Percentiles rank a stretch among this genome's conserved stretches.
Conservation (phyloP, 805 yeast genomes). For the Nakazawaea ambrosiae region DNA sequence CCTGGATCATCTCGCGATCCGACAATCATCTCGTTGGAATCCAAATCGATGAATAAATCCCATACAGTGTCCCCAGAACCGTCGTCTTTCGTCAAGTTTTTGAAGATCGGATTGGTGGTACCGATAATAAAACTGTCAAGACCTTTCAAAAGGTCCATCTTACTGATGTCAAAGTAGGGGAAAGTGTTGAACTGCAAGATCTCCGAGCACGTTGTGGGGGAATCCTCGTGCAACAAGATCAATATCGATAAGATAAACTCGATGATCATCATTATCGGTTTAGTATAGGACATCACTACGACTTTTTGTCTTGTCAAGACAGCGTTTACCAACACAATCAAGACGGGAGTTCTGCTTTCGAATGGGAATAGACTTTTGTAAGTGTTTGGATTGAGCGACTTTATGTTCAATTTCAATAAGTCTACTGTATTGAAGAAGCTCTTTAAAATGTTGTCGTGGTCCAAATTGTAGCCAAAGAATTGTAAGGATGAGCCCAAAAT, state of each 20-base stretch:
- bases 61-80: conserved; percentile 30
- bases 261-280: conserved; percentile 38
- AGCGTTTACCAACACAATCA: conserved; percentile 40
- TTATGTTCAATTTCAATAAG: conserved; percentile 10
- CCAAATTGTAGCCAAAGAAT: conserved; percentile 25
- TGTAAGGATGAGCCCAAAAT: conserved; percentile 18
- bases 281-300: conserved; percentile 29
- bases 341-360: conserved; percentile 28
- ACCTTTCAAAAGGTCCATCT: conserved; percentile 39
- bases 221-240: conserved; percentile 20
- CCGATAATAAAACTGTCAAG: conserved; percentile 49
- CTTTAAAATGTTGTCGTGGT: conserved; percentile 20
- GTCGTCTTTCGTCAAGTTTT: conserved; percentile 27
- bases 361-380: conserved; percentile 10
- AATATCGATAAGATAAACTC: conserved; percentile 36
- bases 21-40: conserved; percentile 33
- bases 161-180: conserved; percentile 58
- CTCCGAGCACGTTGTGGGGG: not conserved
- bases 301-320: conserved; percentile 40
- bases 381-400: not conserved
- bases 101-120: conserved; percentile 60
- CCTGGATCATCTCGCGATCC: too few relatives aligned
- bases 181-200: conserved; percentile 23
- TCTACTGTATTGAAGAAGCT: conserved; percentile 16
- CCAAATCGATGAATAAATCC: conserved; percentile 60